Conservation (phyloP, 768 basidiomycete species). For the Boletus bicolor region DNA sequence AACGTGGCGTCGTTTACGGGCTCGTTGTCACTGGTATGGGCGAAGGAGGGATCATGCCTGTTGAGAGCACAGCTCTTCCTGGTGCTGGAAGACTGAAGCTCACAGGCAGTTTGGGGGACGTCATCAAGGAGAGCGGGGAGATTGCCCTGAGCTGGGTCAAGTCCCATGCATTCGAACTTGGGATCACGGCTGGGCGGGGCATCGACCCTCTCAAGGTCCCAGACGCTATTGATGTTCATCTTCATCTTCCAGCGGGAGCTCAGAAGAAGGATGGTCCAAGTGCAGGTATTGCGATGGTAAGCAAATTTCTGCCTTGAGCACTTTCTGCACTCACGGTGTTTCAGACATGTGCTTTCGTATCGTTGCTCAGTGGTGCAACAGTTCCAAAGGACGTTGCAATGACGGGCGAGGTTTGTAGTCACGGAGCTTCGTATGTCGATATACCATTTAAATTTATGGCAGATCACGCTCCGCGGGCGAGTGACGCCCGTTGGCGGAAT, state of each 20-base stretch:
- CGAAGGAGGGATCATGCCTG: slow-evolving; percentile 79
- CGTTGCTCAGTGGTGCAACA: slow-evolving; percentile 72
- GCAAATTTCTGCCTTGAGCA: slow-evolving; percentile 7
- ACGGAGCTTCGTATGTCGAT: neutral
- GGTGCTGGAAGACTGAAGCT: slow-evolving; percentile 71
- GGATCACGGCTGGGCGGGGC: slow-evolving; percentile 64
- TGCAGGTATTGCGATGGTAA: slow-evolving; percentile 85
- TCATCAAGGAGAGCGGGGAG: slow-evolving; percentile 90
- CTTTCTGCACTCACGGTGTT: neutral
- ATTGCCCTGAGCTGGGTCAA: slow-evolving; percentile 93
- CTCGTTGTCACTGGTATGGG: slow-evolving; percentile 87
- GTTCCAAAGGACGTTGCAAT: slow-evolving; percentile 76
- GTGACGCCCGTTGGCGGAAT: slow-evolving; percentile 87
- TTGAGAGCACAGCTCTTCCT: slow-evolving; percentile 79
- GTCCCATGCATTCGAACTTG: slow-evolving; percentile 74
- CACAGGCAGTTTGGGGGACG: slow-evolving; percentile 85
- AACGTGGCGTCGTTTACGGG: slow-evolving; percentile 77
- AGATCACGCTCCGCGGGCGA: slow-evolving; percentile 80
- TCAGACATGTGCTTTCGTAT: slow-evolving; percentile 82
- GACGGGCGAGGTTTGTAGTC: slow-evolving; percentile 73
- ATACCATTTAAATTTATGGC: neutral
- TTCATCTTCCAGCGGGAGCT: slow-evolving; percentile 86
- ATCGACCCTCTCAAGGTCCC: slow-evolving; percentile 76
- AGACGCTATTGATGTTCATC: slow-evolving; percentile 75
- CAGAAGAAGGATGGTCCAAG: slow-evolving; percentile 94